Percentiles rank a stretch among this genome's conserved stretches.
Conservation (phyloP, 1,284 basidiomycete species). For the Clitocybe nebularis region DNA sequence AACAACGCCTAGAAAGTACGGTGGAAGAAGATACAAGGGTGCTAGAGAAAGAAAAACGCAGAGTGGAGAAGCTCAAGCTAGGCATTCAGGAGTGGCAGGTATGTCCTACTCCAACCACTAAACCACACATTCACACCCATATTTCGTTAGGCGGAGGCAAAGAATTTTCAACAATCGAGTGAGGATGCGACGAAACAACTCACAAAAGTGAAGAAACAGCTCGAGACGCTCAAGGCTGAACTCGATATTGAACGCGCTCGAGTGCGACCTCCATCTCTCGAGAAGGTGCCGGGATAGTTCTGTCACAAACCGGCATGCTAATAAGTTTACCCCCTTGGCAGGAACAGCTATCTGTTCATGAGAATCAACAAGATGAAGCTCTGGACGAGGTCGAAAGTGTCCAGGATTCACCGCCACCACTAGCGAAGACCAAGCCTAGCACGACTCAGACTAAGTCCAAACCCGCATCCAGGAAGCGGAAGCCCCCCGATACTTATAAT, state of each 20-base stretch:
- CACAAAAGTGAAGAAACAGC: constrained; percentile 34
- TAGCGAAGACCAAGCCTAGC: background rate
- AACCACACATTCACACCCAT: background rate
- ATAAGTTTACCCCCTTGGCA: too few species aligned
- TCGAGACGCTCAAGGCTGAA: constrained; percentile 39
- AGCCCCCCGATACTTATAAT: background rate
- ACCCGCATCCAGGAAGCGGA: background rate
- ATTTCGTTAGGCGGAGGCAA: background rate
- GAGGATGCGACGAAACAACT: constrained; percentile 27
- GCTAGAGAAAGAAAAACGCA: constrained; percentile 36
- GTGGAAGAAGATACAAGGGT: constrained; percentile 29
- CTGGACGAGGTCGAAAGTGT: background rate
- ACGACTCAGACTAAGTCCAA: background rate
- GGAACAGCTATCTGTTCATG: too few species aligned
- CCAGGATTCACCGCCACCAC: background rate
- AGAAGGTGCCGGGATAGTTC: constrained; percentile 5
- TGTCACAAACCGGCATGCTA: background rate
- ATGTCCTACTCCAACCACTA: background rate
- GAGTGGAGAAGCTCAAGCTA: constrained; percentile 41
- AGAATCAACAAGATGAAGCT: background rate
- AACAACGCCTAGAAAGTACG: constrained; percentile 38
- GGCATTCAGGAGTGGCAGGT: constrained; percentile 43
- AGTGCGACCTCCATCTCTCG: constrained; percentile 17
- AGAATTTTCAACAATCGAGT: constrained; percentile 24
- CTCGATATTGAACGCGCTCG: constrained; percentile 34